Base-by-base conservation (phyloP, 768 basidiomycete species). In the Arthromyces matolae region DNA sequence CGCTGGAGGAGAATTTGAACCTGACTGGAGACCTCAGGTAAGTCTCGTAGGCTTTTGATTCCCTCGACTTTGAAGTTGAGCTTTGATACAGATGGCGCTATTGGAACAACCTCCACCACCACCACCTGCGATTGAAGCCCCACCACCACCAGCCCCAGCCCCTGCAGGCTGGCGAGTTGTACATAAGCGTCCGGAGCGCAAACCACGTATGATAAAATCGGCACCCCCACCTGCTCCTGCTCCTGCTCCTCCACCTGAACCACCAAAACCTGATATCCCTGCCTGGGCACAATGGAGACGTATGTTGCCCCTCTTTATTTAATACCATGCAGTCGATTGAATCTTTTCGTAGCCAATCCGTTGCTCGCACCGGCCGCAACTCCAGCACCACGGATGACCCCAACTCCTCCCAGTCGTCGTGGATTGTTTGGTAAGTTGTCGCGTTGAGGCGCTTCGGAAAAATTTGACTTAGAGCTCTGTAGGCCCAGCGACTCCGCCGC, bases 211-310 rank as follows among this genome's bases (percentile, higher is more conserved):
- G 9, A 64, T 65, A 24, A 76, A 74, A 57, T 59, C 66, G 16
- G 73, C 67, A 8, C 63, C 68, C 4, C 71, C 70, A 5, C 65
- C 72, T 1, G 60, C 70, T 0, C 60, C 65, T 4, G 61, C 70
- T 10, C 71, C 69, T 14, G 72, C 71, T 0, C 70, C 75, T 0
- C 62, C 59, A 0, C 68, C 74, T 1, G 72, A 72, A 9, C 73
- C 75, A 0, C 71, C 78, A 0, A 76, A 78, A 57, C 73, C 77
- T 0, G 75, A 77, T 28, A 16, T 80, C 23, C 86, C 87, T n/a
- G 79, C 89, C 1, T 91, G 89, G 89, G 80, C 88, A 0, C 86
- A 89, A 56, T 91, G 88, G 89, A 75, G 82, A 71, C 89, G 88
- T 91, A 61, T 44, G 80, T 73, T 6, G 39, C 39, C 28, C 29